These are phyloP conservation scores for Pleurotus djamor DNA, from an alignment of 768 basidiomycete species.

Conservation along the genomic window DNA sequence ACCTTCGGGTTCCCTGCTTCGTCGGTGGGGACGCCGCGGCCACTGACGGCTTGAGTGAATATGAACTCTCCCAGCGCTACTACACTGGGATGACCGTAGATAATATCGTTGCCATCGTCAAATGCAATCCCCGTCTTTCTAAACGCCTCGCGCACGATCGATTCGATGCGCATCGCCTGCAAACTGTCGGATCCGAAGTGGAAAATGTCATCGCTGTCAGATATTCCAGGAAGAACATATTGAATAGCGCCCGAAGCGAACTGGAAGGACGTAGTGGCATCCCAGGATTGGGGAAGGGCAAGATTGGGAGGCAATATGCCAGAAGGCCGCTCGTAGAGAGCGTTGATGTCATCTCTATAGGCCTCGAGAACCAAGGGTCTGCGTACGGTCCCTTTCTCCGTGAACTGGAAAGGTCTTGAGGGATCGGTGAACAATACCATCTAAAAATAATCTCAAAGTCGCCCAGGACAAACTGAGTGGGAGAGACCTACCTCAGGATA, in stretches of 20 bases:
- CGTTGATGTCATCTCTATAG: constrained; percentile 30
- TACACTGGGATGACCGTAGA: constrained; percentile 26
- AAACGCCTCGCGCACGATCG: background rate
- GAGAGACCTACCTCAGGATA: constrained; percentile 18
- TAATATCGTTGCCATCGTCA: constrained; percentile 12
- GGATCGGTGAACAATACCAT: constrained; percentile 28
- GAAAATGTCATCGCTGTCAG: background rate
- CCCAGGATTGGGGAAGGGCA: background rate
- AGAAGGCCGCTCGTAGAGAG: constrained; percentile 16
- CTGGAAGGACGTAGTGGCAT: background rate
- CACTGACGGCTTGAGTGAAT: constrained; percentile 8
- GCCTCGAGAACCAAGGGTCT: constrained; percentile 24
- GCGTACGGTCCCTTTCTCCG: constrained; percentile 24
- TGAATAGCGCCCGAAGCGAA: background rate
- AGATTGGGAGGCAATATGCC: background rate
- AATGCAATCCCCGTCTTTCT: background rate
- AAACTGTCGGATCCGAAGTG: background rate
- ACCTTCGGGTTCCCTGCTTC: background rate
- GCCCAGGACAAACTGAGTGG: background rate
- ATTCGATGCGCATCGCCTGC: background rate
- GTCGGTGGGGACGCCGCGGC: constrained; percentile 9
- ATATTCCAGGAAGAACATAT: background rate
- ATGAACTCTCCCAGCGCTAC: constrained; percentile 18
- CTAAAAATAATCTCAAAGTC: constrained; percentile 11
- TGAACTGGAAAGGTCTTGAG: constrained; percentile 29